Base-by-base conservation (phyloP, 2,329 filamentous ascomycete species). In the Cladosporium sp. region DNA sequence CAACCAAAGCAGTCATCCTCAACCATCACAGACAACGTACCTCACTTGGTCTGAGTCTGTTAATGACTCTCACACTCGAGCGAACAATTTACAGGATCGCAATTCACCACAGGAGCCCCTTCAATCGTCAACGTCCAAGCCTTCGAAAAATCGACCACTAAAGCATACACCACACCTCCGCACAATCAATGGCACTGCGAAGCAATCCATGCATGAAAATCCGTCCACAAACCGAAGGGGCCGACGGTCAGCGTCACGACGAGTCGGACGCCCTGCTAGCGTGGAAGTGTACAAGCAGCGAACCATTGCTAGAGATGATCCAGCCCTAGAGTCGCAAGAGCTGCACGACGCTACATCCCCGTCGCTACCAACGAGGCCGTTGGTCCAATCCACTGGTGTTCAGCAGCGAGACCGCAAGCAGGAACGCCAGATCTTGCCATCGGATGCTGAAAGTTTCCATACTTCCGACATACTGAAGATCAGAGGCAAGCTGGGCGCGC, bases 11-110 rank as follows among this genome's bases (percentile, higher is more conserved):
- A 51, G 22, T 22, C 40, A 56, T 19, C 50, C 19, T 17, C 56
- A 48, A 17, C 35, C 65, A 42, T 63, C 65, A n/a, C 69, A 64
- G 56, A 70, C 64, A 19, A 72, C 70, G 58, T 71, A 68, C 63
- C 69, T 73, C 56, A 73, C 74, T 0, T 77, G 75, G 75, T 76
- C 75, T 6, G 73, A 75, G 37, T 78, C 76, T 36, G 60, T 66
- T 57, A 49, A 59, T 65, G 25, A 67, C 64, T 50, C 47, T 53
- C 40, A 60, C 58, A 8, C 61, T 20, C 28, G 13, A 24, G 62
- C 42, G 50, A 25, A 35, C 8, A 17, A 6, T n/a, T 7, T 19
- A 24, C 10, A 13, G 19, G 7, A 4, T 7, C 19, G 8, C 10
- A 20, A 50, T 24, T 4, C 20, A 24, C 10, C 5, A 4, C 47